Percentiles rank a stretch among this genome's conserved stretches.
Conservation (phyloP, 2,329 filamentous ascomycete species). For the Trichophaea hybrida region DNA sequence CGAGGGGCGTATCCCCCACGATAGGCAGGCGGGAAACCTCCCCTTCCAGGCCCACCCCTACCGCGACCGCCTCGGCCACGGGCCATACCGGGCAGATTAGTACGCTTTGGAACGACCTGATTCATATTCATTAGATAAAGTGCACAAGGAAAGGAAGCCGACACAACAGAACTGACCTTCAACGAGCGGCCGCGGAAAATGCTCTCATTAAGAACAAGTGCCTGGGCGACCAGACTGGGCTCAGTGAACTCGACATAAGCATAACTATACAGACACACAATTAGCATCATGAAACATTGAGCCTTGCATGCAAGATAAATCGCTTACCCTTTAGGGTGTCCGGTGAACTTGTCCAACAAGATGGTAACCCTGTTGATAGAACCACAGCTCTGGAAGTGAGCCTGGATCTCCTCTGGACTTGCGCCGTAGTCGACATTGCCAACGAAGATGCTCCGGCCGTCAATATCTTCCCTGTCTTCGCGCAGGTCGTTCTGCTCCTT, state of each 20-base stretch:
- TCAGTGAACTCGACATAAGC: constrained; percentile 98
- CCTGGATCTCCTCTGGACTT: constrained; percentile 93
- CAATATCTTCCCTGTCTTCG: constrained; percentile 91
- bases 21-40: constrained; percentile 37
- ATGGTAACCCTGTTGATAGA: constrained; percentile 98
- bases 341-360: constrained; percentile 92
- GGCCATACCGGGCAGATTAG: constrained; percentile 88
- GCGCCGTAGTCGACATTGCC: constrained; percentile 97
- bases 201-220: constrained; percentile 90
- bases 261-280: constrained; percentile 47
- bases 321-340: constrained; percentile 90
- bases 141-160: constrained; percentile 6
- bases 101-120: constrained; percentile 78
- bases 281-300: constrained; percentile 1
- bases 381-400: constrained; percentile 92
- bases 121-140: not conserved
- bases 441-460: constrained; percentile 91
- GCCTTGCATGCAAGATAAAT: constrained; percentile 11
- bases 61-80: constrained; percentile 53
- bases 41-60: constrained; percentile 38
- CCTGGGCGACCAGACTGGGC: constrained; percentile 80
- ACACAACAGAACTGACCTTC: constrained; percentile 50
- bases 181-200: constrained; percentile 87
- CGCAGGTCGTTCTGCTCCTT: constrained; percentile 67
- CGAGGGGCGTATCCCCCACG: constrained; percentile 41